phyloP scores from a whole-genome alignment of 2,329 filamentous ascomycete genomes.

The Colletotrichum lindemuthianum region DNA sequence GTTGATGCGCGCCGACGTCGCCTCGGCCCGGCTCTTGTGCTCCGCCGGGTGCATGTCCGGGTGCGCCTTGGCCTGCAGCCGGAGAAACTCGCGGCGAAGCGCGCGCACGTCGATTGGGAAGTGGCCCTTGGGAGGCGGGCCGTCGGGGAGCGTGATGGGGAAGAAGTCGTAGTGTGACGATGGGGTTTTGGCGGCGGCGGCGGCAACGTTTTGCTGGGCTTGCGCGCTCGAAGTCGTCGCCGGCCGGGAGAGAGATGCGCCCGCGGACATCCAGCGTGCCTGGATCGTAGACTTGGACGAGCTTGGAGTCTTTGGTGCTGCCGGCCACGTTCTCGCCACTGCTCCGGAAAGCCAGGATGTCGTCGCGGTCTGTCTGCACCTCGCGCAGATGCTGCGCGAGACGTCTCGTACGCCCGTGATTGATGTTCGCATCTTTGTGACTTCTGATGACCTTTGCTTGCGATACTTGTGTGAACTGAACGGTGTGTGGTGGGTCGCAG shows the following conservation, averaged over 20 bases:
- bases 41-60: conserved; percentile 72
- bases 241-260: conserved; percentile 5
- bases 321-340: conserved; percentile 19
- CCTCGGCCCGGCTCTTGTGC: conserved; percentile 73
- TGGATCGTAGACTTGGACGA: conserved; percentile 3
- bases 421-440: conserved; percentile 40
- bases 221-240: conserved; percentile 10
- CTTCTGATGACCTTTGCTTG: neutral
- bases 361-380: conserved; percentile 45
- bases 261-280: conserved; percentile 31
- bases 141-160: conserved; percentile 77
- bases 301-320: conserved; percentile 4
- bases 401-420: conserved; percentile 41
- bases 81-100: conserved; percentile 86
- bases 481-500: neutral
- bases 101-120: conserved; percentile 78
- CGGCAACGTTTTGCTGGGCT: conserved; percentile 9
- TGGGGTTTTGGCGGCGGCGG: conserved; percentile 31
- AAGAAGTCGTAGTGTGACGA: conserved; percentile 88
- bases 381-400: conserved; percentile 45
- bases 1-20: conserved; percentile 85
- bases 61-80: conserved; percentile 80
- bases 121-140: conserved; percentile 79
- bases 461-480: neutral
- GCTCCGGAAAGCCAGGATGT: conserved; percentile 33